Conservation (phyloP, 176 grass and related monocot genomes). For the Cymbopogon citratus region DNA sequence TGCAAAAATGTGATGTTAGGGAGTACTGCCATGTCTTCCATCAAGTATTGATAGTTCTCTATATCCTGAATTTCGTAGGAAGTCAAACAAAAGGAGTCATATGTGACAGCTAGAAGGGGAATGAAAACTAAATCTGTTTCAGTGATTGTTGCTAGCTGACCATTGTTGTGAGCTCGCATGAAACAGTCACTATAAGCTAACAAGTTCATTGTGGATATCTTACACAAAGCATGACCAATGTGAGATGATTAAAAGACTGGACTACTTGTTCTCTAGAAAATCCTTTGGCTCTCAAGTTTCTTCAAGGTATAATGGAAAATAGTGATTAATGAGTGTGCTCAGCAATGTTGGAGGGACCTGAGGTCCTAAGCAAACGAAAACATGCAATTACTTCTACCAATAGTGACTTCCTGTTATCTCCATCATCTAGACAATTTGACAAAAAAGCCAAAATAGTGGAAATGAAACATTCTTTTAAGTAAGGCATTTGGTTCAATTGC, state of each 20-base stretch:
- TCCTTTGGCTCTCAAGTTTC: too few species aligned
- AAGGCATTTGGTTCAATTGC: neutral
- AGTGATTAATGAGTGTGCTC: too few species aligned
- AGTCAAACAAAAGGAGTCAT: neutral
- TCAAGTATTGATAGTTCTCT: neutral
- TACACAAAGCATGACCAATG: neutral
- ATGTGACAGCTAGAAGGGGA: neutral
- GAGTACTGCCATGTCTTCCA: neutral
- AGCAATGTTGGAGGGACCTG: too few species aligned
- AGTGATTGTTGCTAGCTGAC: neutral
- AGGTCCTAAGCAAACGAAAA: too few species aligned
- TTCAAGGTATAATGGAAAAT: too few species aligned
- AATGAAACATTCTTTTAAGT: too few species aligned
- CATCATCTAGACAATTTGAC: too few species aligned
- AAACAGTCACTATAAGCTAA: neutral
- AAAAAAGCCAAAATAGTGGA: too few species aligned
- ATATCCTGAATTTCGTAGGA: neutral
- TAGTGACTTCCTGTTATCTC: too few species aligned
- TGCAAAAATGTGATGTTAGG: neutral
- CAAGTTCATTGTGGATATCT: neutral
- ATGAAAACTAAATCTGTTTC: neutral
- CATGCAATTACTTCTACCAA: too few species aligned
- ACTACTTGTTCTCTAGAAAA: too few species aligned
- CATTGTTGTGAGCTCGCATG: neutral
- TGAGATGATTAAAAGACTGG: neutral